A percentile compares a stretch with the other conserved stretches of the same genome.
Conservation (phyloP, 2,329 filamentous ascomycete genomes). For the Lecanoromycetidae sp. region DNA sequence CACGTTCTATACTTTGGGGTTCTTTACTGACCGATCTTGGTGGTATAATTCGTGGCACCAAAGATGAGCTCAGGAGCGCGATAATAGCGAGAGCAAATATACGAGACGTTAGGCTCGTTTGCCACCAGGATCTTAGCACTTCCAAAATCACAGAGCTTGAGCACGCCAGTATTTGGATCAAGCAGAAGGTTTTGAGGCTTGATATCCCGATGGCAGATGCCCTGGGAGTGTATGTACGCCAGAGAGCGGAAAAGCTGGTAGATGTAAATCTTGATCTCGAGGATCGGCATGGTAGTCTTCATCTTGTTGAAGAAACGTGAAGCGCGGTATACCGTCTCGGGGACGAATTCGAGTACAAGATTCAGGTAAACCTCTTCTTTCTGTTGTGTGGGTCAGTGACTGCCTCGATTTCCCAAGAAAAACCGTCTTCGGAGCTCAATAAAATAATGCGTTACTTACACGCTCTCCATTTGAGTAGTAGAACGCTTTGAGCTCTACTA, state of each 20-base stretch:
- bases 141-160: constrained; percentile 98
- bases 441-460: constrained; percentile 45
- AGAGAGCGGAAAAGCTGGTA: constrained; percentile 98
- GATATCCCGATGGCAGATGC: constrained; percentile 97
- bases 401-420: not conserved
- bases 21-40: constrained; percentile 78
- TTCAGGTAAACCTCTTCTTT: constrained; percentile 99
- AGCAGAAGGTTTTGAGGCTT: constrained; percentile 96
- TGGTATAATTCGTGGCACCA: constrained; percentile 97
- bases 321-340: constrained; percentile 94
- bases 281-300: constrained; percentile 98
- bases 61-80: constrained; percentile 96
- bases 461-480: constrained; percentile 99
- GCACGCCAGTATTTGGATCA: constrained; percentile 76
- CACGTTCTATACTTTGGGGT: not conserved
- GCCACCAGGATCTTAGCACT: constrained; percentile 97
- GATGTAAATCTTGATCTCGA: constrained; percentile 98
- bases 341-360: constrained; percentile 93
- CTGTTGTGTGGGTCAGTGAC: constrained; percentile 32
- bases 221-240: constrained; percentile 97
- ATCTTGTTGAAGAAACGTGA: constrained; percentile 99
- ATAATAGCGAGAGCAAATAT: constrained; percentile 99
- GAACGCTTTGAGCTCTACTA: constrained; percentile 97
- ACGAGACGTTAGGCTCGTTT: constrained; percentile 98
- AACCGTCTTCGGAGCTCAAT: not conserved